phyloP scores from a whole-genome alignment of 768 basidiomycete species.

The Solioccasus polychromus region DNA sequence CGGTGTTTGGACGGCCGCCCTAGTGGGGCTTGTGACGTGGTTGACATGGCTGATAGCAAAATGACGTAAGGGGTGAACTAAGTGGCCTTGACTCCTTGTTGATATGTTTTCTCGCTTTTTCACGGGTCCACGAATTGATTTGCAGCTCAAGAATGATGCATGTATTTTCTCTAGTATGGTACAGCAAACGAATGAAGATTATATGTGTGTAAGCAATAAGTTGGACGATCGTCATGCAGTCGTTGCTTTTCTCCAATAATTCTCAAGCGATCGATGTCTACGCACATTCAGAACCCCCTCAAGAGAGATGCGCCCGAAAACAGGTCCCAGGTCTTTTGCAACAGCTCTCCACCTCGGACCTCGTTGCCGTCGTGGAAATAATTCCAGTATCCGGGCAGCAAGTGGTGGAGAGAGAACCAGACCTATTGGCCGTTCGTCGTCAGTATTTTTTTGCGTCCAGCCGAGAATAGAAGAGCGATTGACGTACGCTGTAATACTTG shows the following conservation, averaged over 20 bases:
- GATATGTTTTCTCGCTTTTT: too few relatives aligned
- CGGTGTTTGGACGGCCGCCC: conserved; percentile 17
- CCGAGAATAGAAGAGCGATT: too few relatives aligned
- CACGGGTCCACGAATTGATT: too few relatives aligned
- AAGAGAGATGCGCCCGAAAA: conserved; percentile 15
- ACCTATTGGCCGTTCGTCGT: conserved; percentile 16
- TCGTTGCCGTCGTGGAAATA: conserved; percentile 22
- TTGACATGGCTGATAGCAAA: conserved; percentile 12
- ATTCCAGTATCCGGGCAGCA: conserved; percentile 37
- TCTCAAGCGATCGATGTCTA: too few relatives aligned
- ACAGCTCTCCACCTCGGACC: conserved; percentile 14
- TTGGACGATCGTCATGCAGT: background rate
- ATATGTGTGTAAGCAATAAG: background rate
- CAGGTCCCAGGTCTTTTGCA: conserved; percentile 18
- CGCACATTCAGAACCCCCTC: conserved; percentile 5
- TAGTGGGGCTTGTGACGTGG: conserved; percentile 19
- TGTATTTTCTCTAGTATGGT: too few relatives aligned
- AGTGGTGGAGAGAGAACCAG: conserved; percentile 35
- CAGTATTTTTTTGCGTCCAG: background rate
- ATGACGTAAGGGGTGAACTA: conserved; percentile 3
- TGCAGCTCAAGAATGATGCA: too few relatives aligned
- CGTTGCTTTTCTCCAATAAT: too few relatives aligned
- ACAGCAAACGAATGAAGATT: background rate
- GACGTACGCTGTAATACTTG: conserved; percentile 37
- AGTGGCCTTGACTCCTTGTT: too few relatives aligned